These are phyloP conservation scores for Pleurotus tuber-regium DNA, from an alignment of 768 basidiomycete genomes.

Conservation along the genomic window DNA sequence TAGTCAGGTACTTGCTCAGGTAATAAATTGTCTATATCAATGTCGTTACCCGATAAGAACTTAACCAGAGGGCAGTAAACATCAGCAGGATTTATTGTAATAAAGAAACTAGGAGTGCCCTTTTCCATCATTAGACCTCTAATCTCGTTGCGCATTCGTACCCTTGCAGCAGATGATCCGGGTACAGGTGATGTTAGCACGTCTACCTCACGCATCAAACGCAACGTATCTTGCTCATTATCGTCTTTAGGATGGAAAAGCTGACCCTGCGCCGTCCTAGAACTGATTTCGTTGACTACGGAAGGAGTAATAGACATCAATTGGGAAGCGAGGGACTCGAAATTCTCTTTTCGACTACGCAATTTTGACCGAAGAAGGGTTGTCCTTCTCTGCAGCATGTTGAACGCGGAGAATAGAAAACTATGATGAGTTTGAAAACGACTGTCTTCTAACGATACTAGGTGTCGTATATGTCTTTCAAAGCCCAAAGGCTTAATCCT, in stretches of 20 bases:
- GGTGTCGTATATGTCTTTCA: constrained; percentile 30
- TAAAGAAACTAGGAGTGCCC: constrained; percentile 38
- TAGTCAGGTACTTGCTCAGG: constrained; percentile 25
- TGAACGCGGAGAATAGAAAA: constrained; percentile 40
- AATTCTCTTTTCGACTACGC: constrained; percentile 22
- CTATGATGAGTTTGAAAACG: constrained; percentile 36
- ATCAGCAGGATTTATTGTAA: constrained; percentile 46
- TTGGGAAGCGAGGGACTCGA: constrained; percentile 21
- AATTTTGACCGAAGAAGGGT: constrained; percentile 30
- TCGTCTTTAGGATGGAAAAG: constrained; percentile 11
- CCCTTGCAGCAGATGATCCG: constrained; percentile 27
- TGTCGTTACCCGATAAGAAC: constrained; percentile 33
- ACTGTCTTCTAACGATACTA: constrained; percentile 26
- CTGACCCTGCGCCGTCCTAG: constrained; percentile 20
- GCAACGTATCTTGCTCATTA: constrained; percentile 27
- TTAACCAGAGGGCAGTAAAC: constrained; percentile 39
- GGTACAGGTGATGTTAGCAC: constrained; percentile 19
- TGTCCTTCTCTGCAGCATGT: constrained; percentile 33
- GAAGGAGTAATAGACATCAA: constrained; percentile 24
- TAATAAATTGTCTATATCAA: constrained; percentile 30
- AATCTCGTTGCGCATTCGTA: constrained; percentile 36
- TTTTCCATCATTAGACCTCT: constrained; percentile 26
- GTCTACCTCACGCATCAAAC: constrained; percentile 21
- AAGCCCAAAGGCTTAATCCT: constrained; percentile 21
- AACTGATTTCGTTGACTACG: constrained; percentile 20